Base-by-base conservation (phyloP, 768 basidiomycete genomes). In the Nidularia sp. region DNA sequence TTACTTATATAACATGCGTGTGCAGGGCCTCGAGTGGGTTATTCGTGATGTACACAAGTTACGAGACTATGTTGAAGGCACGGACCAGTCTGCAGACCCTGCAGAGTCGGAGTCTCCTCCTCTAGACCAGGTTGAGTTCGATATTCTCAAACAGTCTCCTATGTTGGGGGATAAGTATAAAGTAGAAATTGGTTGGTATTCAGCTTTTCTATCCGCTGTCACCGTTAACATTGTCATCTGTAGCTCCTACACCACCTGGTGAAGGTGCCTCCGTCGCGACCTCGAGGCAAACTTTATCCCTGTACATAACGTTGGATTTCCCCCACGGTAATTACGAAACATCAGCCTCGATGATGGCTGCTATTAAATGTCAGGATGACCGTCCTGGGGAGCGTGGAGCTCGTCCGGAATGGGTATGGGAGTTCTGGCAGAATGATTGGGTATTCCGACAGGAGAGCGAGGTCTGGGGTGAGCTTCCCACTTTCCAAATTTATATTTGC, bases 321-420 rank as follows among this genome's bases (percentile, higher is more conserved):
- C 69, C 80, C 8, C 78, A 84, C 50, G 69, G 74, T 2, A 79
- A 84, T 48, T 83, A 81, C 61, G 81, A 85, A 60, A 74, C 79
- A 49, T 71, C 73, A 8, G 78, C 84, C 4, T 81, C 85, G 9
- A 86, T 90, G 74, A 83, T 89, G 72, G 78, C 81, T 10, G 87
- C 84, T 9, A 84, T 90, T 53, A 87, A 84, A 60, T 83, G 79
- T 45, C 78, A 82, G 56, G 78, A 81, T 52, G 79, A 83, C 55
- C 73, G 79, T 46, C 66, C 70, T 8, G 87, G 86, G 5, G 78
- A 83, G 58, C 75, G 84, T 8, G 80, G 83, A 4, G 80, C 83
- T 0, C 80, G 85, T 12, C 71, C 84, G 32, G 80, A 86, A 41
- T 90, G 86, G 85, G 71, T 84, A 25, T 90, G 87, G 86, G 83